A percentile compares a stretch with the other conserved stretches of the same genome.
phyloP scores from a whole-genome alignment of 305 asterid species.

The Solanum hybrid region DNA sequence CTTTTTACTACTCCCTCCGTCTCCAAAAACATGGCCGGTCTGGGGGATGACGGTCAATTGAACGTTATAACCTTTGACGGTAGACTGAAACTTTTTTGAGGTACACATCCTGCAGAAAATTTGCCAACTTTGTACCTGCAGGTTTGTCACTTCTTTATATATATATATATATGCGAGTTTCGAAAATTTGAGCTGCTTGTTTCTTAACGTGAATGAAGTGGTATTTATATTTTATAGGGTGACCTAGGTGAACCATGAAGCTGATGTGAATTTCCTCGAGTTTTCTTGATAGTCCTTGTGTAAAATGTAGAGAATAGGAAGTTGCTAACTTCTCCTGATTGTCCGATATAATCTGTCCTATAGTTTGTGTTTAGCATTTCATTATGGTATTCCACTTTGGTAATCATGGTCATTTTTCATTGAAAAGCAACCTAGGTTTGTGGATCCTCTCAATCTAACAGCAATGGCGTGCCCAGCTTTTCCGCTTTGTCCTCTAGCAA shows the following conservation, averaged over 20 bases:
- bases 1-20: background rate
- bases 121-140: background rate
- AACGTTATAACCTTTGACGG: background rate
- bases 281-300: background rate
- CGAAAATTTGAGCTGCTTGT: background rate
- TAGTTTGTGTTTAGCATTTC: background rate
- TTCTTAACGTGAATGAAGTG: background rate
- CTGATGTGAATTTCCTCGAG: background rate
- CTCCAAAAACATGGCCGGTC: background rate
- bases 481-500: slow-evolving; percentile 88
- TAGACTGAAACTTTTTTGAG: background rate
- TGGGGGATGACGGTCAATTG: background rate
- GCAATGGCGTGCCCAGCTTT: slow-evolving; percentile 99
- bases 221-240: background rate
- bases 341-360: background rate
- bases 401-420: background rate
- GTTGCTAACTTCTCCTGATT: background rate
- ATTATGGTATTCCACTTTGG: background rate
- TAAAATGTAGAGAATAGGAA: background rate
- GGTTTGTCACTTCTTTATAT: background rate
- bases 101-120: background rate
- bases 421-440: slow-evolving; percentile 75
- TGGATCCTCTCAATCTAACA: slow-evolving; percentile 85
- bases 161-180: background rate
- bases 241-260: background rate